Base-by-base conservation (phyloP, 2,329 filamentous ascomycete species). In the Paraconiothyrium sp. region DNA sequence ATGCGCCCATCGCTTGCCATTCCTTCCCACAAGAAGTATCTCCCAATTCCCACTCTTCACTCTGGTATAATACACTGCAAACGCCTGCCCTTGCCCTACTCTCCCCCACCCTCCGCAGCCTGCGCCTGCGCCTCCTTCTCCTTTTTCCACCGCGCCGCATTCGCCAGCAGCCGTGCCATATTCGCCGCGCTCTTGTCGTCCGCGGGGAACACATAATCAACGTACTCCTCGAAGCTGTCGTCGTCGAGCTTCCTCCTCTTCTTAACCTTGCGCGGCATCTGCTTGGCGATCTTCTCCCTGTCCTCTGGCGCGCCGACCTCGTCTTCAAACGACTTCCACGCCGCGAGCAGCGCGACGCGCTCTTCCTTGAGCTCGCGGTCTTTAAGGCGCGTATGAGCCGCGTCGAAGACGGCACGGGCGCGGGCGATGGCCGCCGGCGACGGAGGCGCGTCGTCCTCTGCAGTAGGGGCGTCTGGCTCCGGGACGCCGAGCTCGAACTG, bases 401-500 rank as follows among this genome's bases (percentile, higher is more conserved):
- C 89, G 72, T 91, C 87, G 78, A 98, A 99, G 58, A 99, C 84
- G 66, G 86, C 88, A 69, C 95, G 89, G 4, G 94, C 94, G 50
- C 94, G 89, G 14, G 82, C 81, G 83, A 97, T 97, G 67, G 94
- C 93, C 61, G 90, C 90, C 24, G 95, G 92, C 79, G 90, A 93
- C 73, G 97, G 86, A 2, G 85, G 82, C 49, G 86, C 85, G 80
- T 90, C 81, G 22, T 86, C 83, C 3, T 85, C 85, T 24, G 86
- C 83, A 11, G 83, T 81, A 4, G 84, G 89, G 46, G 90, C 87
- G 22, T 87, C 84, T 13, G 84, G 86, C 60, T 97, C 93, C 48
- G 93, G 93, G 0, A 97, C 89, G 77, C 95, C 94, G 82, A 98
- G 92, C 80, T 99, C 95, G 75, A 99, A 98, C 78, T 96, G 92